Base-by-base conservation (phyloP, 2,329 filamentous ascomycete species). In the Ciborinia camelliae region DNA sequence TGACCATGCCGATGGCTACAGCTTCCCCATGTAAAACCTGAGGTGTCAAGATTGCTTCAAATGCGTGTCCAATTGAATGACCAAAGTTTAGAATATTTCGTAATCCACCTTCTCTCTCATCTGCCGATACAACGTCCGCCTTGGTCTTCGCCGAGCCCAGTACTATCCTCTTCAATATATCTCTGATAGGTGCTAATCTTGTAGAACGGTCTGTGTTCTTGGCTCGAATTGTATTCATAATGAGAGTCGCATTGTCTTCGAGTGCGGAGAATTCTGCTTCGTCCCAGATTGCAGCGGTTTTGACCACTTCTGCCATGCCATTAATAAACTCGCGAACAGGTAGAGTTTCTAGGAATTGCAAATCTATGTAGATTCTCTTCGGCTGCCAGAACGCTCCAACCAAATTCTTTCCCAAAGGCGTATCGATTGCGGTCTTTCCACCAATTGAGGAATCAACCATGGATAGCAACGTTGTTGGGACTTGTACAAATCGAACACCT, bases 371-470 rank as follows among this genome's bases (percentile, higher is more conserved):
- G 70, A 98, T 93, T 68, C 92, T 88, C 73, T 90, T 84, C 5
- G 95, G 95, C 76, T 99, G 95, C 93, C 94, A 98, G 78, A 99
- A 98, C 41, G 94, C 88, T 4, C 95, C 95, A 64, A 99, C 88
- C 68, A 99, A 80, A 76, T 99, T 99, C 82, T 99, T 99, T 67
- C 95, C 95, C 76, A 93, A 86, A 9, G 94, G 93, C 0, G 92
- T 96, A 75, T 99, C 95, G 77, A 99, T 98, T 64, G 95, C 95
- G 12, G 95, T 99, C 82, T 99, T 99, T 68, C 95, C 95, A 68
- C 95, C 95, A 75, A 99, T 98, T 45, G 92, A 97, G 53, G 94
- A 98, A 78, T 99, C 95, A 50, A 99, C 95, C 95, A 99, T 99
- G 69, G 95, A 87, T 62, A 99, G 83, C 65, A 99, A 82, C 0